Base-by-base conservation (phyloP, 768 basidiomycete genomes). In the Sarcodon sp. region DNA sequence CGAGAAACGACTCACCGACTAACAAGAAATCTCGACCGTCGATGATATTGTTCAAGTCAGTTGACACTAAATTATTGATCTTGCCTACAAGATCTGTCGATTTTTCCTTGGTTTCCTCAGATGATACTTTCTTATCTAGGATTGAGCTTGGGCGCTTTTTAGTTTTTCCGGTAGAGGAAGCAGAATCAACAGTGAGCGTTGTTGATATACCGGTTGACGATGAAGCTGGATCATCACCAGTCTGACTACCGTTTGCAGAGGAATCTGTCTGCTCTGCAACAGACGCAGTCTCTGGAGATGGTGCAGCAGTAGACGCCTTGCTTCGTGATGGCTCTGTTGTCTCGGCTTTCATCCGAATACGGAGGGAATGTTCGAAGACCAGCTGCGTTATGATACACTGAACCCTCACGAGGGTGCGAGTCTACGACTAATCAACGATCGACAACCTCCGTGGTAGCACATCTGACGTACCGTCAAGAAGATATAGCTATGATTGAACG, bases 21-120 rank as follows among this genome's bases (percentile, higher is more conserved):
- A 53, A 16, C 7, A 54, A 43, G 8, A 60, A 60, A 44, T 61
- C 57, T 9, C 62, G 58, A n/a, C 57, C 63, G 1, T 57, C 54
- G 13, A 57, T 43, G 13, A 65, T 44, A 35, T 56, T 59, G 44
- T 51, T 55, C 12, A 76, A 55, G 61, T 87, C 83, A 4, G 78
- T 76, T 7, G 83, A 78, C 33, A 85, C 74, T 6, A 87, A 64
- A 47, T 86, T 88, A 59, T 83, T 88, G 58, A 89, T 79, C 58
- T 77, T 83, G 8, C 87, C 86, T 35, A 79, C 73, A 15, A 85
- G 61, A 56, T 81, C 79, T 7, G 63, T 64, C 9, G 62, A 58
- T 43, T 63, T 64, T 32, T 50, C 45, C 3, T 43, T 37, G 21
- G 18, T 46, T 44, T 49, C 46, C 35, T 50, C 48, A 8, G 33